Evolutionary conservation across 306 rosid genomes (phyloP).

Genomic region (Fagus crenata): DNA sequence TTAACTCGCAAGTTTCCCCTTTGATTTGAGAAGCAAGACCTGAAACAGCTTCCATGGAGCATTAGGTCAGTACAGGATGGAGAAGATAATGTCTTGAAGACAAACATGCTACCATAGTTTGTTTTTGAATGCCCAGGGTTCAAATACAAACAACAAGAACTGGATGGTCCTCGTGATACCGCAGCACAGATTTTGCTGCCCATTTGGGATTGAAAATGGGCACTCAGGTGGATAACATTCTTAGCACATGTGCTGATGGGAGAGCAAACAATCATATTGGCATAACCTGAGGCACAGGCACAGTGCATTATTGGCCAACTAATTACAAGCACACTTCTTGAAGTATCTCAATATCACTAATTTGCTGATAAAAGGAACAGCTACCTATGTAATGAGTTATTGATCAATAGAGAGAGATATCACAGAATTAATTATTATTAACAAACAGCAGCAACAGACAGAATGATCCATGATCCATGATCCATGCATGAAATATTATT

Average conservation of each 20-base stretch:
- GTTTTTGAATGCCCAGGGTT: slow-evolving; percentile 33
- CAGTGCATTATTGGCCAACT: slow-evolving; percentile 31
- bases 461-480: too few species aligned
- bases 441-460: too few species aligned
- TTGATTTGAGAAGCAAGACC: slow-evolving; percentile 57
- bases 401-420: neutral
- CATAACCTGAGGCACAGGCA: slow-evolving; percentile 57
- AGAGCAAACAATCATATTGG: slow-evolving; percentile 52
- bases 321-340: slow-evolving; percentile 13
- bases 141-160: slow-evolving; percentile 44
- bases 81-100: slow-evolving; percentile 40
- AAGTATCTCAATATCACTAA: slow-evolving; percentile 8
- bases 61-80: slow-evolving; percentile 46
- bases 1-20: slow-evolving; percentile 33
- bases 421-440: too few species aligned
- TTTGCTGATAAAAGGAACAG: slow-evolving; percentile 1
- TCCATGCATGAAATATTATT: too few species aligned
- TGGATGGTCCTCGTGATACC: slow-evolving; percentile 46
- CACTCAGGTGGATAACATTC: slow-evolving; percentile 49
- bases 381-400: neutral
- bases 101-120: slow-evolving; percentile 42
- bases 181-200: slow-evolving; percentile 61
- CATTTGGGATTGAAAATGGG: slow-evolving; percentile 47
- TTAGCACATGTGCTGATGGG: slow-evolving; percentile 43
- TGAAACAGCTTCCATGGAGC: slow-evolving; percentile 46